Conservation (phyloP, 1,284 basidiomycete species). For the Phellinidium pouzarii region DNA sequence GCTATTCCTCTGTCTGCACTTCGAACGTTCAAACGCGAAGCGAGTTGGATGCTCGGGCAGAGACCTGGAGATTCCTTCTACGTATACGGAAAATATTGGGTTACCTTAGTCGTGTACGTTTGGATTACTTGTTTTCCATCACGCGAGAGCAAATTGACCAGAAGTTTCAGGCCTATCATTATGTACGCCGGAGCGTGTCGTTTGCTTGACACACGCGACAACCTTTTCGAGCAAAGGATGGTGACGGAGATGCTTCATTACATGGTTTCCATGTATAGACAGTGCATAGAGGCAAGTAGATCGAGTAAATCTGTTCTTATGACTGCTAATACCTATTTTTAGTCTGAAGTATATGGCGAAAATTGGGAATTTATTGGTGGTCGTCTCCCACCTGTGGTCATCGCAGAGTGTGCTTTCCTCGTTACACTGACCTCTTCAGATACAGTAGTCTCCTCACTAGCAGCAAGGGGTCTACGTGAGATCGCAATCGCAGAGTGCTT, state of each 20-base stretch:
- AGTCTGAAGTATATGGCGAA: constrained; percentile 20
- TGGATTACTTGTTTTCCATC: constrained; percentile 10
- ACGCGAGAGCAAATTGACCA: constrained; percentile 6
- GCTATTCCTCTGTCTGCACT: constrained; percentile 56
- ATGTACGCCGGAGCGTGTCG: constrained; percentile 52
- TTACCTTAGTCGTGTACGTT: constrained; percentile 30
- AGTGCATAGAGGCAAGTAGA: constrained; percentile 41
- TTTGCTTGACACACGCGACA: constrained; percentile 49
- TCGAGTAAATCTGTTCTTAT: neutral
- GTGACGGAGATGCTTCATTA: constrained; percentile 60
- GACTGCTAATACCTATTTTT: neutral
- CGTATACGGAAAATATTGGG: constrained; percentile 29
- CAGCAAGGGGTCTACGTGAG: constrained; percentile 60
- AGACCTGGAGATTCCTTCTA: constrained; percentile 33
- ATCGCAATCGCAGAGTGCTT: constrained; percentile 60
- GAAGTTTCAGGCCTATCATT: constrained; percentile 41
- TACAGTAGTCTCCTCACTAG: constrained; percentile 54
- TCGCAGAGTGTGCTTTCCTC: constrained; percentile 66
- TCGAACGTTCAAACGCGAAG: constrained; percentile 41
- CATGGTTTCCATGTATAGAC: constrained; percentile 48
- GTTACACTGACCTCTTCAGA: constrained; percentile 65
- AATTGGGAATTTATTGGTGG: constrained; percentile 38
- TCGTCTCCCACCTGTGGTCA: constrained; percentile 53
- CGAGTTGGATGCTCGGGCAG: constrained; percentile 40
- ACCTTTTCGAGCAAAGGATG: constrained; percentile 55